Evolutionary conservation across 164 flowering plant species (phyloP).

Genomic region (Brasenia schreberi): DNA sequence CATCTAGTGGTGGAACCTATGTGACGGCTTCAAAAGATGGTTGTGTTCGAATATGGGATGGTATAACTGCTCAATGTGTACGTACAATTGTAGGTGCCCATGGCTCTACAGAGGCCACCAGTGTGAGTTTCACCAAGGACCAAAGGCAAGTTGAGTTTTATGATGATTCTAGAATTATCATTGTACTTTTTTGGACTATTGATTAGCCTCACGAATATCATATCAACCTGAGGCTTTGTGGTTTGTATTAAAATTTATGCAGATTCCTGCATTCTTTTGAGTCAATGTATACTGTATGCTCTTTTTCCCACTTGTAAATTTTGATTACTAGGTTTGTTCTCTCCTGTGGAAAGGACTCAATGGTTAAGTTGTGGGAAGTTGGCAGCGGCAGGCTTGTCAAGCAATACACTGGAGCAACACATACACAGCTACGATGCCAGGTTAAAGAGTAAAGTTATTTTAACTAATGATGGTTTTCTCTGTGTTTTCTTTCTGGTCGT

Average conservation of each 20-base stretch:
- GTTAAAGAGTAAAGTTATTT: constrained; percentile 13
- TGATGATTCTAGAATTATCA: not conserved
- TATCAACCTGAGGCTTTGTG: not conserved
- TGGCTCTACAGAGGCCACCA: constrained; percentile 64
- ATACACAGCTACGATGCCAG: constrained; percentile 63
- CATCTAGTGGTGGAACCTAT: constrained; percentile 72
- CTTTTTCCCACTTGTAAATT: not conserved
- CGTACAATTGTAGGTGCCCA: constrained; percentile 69
- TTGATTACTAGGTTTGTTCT: constrained; percentile 48
- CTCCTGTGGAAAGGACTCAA: constrained; percentile 79
- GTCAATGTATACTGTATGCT: no score
- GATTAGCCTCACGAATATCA: not conserved
- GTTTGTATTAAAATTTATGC: not conserved
- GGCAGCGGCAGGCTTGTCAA: constrained; percentile 72
- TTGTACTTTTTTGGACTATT: not conserved
- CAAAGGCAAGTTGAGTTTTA: constrained; percentile 31
- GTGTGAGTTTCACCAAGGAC: constrained; percentile 73
- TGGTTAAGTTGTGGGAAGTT: constrained; percentile 77
- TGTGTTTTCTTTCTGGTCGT: no score
- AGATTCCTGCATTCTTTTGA: not conserved
- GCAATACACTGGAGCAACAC: constrained; percentile 68
- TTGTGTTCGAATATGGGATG: constrained; percentile 74
- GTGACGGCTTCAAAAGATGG: constrained; percentile 93
- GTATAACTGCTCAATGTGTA: constrained; percentile 58
- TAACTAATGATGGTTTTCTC: not conserved